Conservation (phyloP, 2,329 filamentous ascomycete genomes). For the Ophiocordyceps polyrhachis-furcata region DNA sequence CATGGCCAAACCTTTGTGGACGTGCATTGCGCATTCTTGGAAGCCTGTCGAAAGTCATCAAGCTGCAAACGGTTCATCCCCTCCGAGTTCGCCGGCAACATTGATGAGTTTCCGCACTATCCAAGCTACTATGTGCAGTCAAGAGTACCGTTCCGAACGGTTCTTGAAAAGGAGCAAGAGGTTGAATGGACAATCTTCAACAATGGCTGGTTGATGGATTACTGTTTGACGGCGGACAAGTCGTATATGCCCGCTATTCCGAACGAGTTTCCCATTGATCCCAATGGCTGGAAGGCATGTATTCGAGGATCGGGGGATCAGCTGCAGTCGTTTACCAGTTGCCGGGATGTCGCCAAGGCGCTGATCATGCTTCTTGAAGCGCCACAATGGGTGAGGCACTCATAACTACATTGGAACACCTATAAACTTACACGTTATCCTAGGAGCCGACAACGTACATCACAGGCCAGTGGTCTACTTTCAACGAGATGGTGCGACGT, state of each 20-base stretch:
- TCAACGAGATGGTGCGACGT: background rate
- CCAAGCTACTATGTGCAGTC: background rate
- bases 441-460: background rate
- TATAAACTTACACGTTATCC: background rate
- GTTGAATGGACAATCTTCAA: conserved; percentile 1
- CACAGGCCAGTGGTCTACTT: background rate
- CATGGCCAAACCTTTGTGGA: background rate
- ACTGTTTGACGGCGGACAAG: background rate
- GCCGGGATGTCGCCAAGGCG: background rate
- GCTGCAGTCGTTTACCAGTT: background rate
- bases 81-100: background rate
- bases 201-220: conserved; percentile 1
- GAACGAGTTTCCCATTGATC: background rate
- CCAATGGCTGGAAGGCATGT: background rate
- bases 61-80: conserved; percentile 1
- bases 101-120: background rate
- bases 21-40: background rate
- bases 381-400: background rate
- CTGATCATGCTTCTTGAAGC: background rate
- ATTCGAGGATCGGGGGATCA: background rate
- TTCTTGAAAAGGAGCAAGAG: background rate
- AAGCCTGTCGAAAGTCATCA: background rate
- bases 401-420: background rate
- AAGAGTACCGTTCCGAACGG: background rate
- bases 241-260: background rate